Evolutionary conservation across 2,329 filamentous ascomycete genomes (phyloP).

Genomic region (Ascosphaera apis): DNA sequence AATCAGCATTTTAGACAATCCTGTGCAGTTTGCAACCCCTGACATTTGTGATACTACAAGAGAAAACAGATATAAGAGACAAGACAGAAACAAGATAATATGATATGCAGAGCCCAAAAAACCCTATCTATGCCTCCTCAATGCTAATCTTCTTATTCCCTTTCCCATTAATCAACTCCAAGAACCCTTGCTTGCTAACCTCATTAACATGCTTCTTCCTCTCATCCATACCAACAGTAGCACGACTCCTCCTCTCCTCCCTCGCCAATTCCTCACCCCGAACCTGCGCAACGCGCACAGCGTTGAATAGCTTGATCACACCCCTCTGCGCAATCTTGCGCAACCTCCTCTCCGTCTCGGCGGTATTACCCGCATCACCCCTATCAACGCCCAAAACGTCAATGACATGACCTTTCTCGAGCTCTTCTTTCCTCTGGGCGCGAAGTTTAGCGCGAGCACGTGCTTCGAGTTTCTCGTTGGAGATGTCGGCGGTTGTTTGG

Average conservation of each 20-base stretch:
- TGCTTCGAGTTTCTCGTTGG: constrained; percentile 56
- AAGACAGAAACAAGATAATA: constrained; percentile 2
- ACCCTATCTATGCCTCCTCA: constrained; percentile 17
- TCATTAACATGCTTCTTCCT: constrained; percentile 78
- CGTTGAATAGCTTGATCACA: constrained; percentile 93
- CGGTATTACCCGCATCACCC: constrained; percentile 27
- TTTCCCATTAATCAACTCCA: constrained; percentile 57
- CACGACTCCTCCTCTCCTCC: constrained; percentile 42
- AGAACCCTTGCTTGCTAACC: constrained; percentile 90
- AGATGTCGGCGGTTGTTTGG: constrained; percentile 45
- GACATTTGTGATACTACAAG: constrained; percentile 7
- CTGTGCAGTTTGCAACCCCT: too few species aligned
- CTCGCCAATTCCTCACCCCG: constrained; percentile 54
- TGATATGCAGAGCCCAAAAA: neutral
- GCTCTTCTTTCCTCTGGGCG: constrained; percentile 52
- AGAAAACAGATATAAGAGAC: constrained; percentile 7
- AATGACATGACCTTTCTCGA: constrained; percentile 71
- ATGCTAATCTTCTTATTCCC: constrained; percentile 26
- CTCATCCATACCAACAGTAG: constrained; percentile 54
- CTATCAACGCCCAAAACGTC: constrained; percentile 52
- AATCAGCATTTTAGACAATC: too few species aligned
- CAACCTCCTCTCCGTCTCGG: constrained; percentile 54
- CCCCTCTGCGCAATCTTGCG: constrained; percentile 77
- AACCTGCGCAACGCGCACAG: constrained; percentile 76
- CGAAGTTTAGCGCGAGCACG: constrained; percentile 60